Base-by-base conservation (phyloP, 495 filamentous ascomycete genomes). In the Eremomyces bilateralis region DNA sequence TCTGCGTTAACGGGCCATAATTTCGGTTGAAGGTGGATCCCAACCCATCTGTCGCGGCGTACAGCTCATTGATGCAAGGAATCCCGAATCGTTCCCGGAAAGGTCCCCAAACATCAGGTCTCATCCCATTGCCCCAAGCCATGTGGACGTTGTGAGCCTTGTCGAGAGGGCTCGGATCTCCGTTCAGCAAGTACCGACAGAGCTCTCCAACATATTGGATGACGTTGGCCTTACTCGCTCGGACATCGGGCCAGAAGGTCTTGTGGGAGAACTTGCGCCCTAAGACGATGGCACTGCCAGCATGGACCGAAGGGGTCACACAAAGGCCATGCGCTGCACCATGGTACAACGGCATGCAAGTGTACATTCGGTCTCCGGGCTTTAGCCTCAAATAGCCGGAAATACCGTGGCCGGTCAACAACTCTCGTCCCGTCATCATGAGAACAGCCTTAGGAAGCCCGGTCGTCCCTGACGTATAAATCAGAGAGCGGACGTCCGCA, bases 371-470 rank as follows among this genome's bases (percentile, higher is more conserved):
- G 19, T 39, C 36, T n/a, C 31, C 12, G 16, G 45, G 45, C 13
- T 33, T 44, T 15, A 47, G 18, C 1, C 21, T 12, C 2, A 47
- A 39, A 29, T 41, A 42, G 15, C 12, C 13, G 2, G 45, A 36
- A 3, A 34, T 37, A 10, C 18, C 8, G 22, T 34, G 34, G 29
- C 50, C 35, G 4, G 49, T 25, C 2, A 37, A 19, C 19, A 53
- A 51, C 0, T 38, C 44, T 4, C 58, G 49, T 15, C 40, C 46
- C 0, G 43, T 38, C 3, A 43, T 36, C 27, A 60, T 52, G 2
- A 45, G 34, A 24, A 53, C 52, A 4, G 49, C 63, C 43, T 69
- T 69, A 4, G 64, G 62, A 32, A 63, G 47, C 1, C 63, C 63
- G 1, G 64, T 69, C 2, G 63, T 69, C 2, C 64, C 64, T 4